Conservation (phyloP, 2,329 filamentous ascomycete genomes). For the Pyricularia grisea region DNA sequence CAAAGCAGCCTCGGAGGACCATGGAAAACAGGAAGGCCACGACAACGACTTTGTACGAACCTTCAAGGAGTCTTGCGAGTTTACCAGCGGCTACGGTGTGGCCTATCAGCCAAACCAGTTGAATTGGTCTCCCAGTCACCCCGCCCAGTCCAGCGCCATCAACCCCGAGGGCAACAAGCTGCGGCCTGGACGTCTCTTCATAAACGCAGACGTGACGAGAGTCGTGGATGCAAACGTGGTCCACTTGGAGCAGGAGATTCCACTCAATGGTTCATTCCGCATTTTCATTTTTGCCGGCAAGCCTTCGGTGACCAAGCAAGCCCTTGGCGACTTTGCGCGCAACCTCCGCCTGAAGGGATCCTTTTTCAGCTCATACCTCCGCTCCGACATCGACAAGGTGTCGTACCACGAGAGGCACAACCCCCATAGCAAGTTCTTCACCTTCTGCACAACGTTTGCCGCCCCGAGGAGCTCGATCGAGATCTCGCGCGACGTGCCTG, state of each 20-base stretch:
- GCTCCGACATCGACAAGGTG: conserved; percentile 51
- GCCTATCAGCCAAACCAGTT: conserved; percentile 73
- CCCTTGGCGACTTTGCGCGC: conserved; percentile 60
- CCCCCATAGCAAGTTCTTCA: conserved; percentile 77
- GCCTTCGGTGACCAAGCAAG: conserved; percentile 45
- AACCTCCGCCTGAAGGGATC: conserved; percentile 56
- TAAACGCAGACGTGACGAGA: conserved; percentile 72
- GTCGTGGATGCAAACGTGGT: conserved; percentile 85
- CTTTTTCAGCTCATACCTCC: conserved; percentile 61
- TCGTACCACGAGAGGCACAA: conserved; percentile 75
- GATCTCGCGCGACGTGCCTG: conserved; percentile 61
- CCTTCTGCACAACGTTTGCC: conserved; percentile 68
- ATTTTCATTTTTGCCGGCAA: conserved; percentile 79
- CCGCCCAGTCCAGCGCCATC: conserved; percentile 61
- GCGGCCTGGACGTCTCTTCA: conserved; percentile 65
- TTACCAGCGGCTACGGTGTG: conserved; percentile 87
- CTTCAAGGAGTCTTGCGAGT: conserved; percentile 87
- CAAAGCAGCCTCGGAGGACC: conserved; percentile 46
- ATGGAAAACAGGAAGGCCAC: conserved; percentile 19
- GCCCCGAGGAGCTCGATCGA: conserved; percentile 59
- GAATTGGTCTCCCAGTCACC: conserved; percentile 72
- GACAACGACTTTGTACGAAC: conserved; percentile 80
- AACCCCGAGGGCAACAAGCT: conserved; percentile 57
- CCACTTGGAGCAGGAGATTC: conserved; percentile 82
- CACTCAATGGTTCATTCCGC: conserved; percentile 79